Base-by-base conservation (phyloP, 2,329 filamentous ascomycete species). In the Colletotrichum eremochloae region DNA sequence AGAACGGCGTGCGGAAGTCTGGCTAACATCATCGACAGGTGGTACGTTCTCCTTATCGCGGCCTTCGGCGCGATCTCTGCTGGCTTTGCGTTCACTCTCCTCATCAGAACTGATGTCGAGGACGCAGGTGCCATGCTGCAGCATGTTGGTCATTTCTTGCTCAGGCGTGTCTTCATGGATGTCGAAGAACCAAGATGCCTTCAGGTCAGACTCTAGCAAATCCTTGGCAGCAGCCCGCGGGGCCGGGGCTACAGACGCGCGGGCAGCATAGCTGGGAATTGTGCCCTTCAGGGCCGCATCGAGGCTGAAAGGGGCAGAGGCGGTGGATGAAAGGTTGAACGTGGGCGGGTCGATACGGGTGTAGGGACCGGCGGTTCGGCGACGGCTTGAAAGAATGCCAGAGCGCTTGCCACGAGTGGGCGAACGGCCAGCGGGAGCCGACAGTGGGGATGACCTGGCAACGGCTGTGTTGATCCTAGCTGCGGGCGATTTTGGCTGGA, bases 31-130 rank as follows among this genome's bases (percentile, higher is more conserved):
- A 67, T 89, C 88, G 3, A 83, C 80, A 2, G 96, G 96, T 5
- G 96, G 93, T 24, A 97, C 90, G 79, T 99, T 99, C 85, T 99
- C 96, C 86, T 99, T 99, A 78, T 94, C 93, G 42, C 90, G 87
- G 57, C 89, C 88, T 75, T 93, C 89, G 42, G 86, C 86, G 76
- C 85, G 80, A 79, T 86, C 87, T 75, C 82, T 82, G 63, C 78
- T 83, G 55, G 87, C 82, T 78, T 88, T 88, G 62, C 84, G 86
- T 77, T 89, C 87, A 38, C 84, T 88, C 81, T 95, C 93, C 80
- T 97, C 95, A 77, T 97, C 95, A 31, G 94, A 95, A 76, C 91
- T 94, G 78, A 98, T 94, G 79, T 98, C 96, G 4, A 98, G 88
- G 0, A 92, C 91, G 75, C 92, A 92, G 9, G 96, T 96, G 68